Evolutionary conservation across 2,329 filamentous ascomycete genomes (phyloP).

Genomic region (Diaporthe citri): DNA sequence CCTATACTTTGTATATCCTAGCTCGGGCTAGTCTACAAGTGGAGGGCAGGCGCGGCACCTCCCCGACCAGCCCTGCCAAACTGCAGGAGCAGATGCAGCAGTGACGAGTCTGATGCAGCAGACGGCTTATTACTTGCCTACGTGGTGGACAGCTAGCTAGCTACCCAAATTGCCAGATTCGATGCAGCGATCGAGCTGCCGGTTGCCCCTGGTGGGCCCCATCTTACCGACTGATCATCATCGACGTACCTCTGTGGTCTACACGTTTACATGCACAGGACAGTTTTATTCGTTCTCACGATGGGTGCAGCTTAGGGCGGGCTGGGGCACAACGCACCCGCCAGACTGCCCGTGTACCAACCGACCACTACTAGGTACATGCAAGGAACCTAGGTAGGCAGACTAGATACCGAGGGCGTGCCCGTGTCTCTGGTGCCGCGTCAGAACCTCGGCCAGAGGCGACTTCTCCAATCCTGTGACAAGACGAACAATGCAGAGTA

Average conservation of each 20-base stretch:
- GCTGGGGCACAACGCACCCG: not conserved
- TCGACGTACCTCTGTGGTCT: not conserved
- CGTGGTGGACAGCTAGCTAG: constrained; percentile 11
- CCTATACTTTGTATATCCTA: not conserved
- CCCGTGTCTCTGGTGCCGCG: not conserved
- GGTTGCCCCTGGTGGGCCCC: not conserved
- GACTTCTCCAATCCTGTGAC: constrained; percentile 17
- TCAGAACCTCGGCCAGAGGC: constrained; percentile 25
- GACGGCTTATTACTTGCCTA: not conserved
- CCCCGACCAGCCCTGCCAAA: constrained; percentile 9
- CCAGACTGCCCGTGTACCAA: too few species aligned
- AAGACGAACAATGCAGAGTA: constrained; percentile 14
- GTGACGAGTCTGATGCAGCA: constrained; percentile 3
- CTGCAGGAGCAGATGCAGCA: not conserved
- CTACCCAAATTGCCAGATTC: not conserved
- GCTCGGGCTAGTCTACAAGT: not conserved
- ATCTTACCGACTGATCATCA: not conserved
- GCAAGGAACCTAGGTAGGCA: too few species aligned
- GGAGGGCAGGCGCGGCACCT: not conserved
- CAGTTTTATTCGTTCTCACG: not conserved
- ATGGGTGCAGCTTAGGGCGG: too few species aligned
- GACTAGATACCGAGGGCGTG: not conserved
- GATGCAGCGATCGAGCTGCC: constrained; percentile 17
- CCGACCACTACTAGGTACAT: not conserved
- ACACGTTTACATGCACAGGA: not conserved